Evolutionary conservation across 2,329 filamentous ascomycete species (phyloP), one percentile per base, ranked within the genome.

Genomic region (Xylaria sp.): DNA sequence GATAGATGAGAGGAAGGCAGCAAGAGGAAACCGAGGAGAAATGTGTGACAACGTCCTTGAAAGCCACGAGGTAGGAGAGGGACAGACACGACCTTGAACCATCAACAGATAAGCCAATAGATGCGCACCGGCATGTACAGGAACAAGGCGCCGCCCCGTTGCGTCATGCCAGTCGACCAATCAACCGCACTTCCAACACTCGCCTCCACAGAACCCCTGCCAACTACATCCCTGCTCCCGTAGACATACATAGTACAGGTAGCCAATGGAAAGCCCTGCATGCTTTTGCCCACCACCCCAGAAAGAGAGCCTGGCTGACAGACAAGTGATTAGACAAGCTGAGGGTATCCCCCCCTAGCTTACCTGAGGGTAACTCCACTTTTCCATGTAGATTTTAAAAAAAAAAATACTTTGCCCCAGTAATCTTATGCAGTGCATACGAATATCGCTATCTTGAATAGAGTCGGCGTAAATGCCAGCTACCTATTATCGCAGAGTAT

Each of bases 61-160:
- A 68, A 68, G 61, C 68, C 68, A 70, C 68, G 68, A 70, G 68
- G 65, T 65, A 51, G 58, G 42, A 61, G 55, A 47, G 35, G 21
- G 29, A 55, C 48, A 10, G 53, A 23, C 60, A 58, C 40, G 63
- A 63, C 62, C n/a, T 35, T 47, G n/a, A 47, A 29, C n/a, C 25
- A 35, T 51, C 58, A 18, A 47, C 25, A n/a, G 27, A 60, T 21
- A 40, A 29, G 32, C 65, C 65, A 68, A 68, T 68, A 54, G 60
- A 50, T 25, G 21, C 21, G 47, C 16, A 42, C 67, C 59, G 63
- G 59, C 67, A 69, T 66, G 63, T 64, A 60, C 48, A 63, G 63
- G 59, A 60, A 66, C 59, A 68, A 69, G 63, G 60, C 63, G 59
- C 59, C 12, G 53, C 35, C 58, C 58, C 63, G 59, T 55, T 55